Evolutionary conservation across 139 green algal species (phyloP).

Genomic region (Coccomyxa sp.): DNA sequence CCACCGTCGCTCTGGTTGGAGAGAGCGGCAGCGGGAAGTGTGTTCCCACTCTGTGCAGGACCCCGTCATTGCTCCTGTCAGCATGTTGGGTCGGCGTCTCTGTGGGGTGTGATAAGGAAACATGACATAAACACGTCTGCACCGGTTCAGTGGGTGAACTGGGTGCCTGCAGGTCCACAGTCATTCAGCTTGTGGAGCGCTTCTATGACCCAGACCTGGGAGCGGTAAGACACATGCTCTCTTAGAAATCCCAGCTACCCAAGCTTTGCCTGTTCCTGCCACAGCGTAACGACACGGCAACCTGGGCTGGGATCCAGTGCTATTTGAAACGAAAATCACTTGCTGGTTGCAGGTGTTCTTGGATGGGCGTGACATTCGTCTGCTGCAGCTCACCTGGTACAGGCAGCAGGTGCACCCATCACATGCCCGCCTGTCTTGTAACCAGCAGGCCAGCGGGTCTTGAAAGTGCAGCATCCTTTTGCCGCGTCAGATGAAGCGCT

Average conservation of each 20-base stretch:
- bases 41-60: background rate
- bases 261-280: background rate
- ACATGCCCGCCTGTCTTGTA: constrained; percentile 31
- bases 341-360: constrained; percentile 47
- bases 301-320: no score
- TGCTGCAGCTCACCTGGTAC: constrained; percentile 56
- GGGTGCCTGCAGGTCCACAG: constrained; percentile 31
- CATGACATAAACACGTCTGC: background rate
- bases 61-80: background rate
- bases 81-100: background rate
- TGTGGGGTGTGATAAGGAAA: background rate
- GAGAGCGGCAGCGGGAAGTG: constrained; percentile 77
- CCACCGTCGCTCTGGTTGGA: constrained; percentile 81
- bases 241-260: background rate
- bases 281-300: no score
- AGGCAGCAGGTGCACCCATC: constrained; percentile 48
- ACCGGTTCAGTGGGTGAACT: background rate
- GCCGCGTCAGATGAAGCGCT: background rate
- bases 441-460: background rate
- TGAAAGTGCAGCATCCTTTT: background rate
- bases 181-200: constrained; percentile 86
- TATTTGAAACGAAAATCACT: background rate
- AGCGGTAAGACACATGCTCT: background rate
- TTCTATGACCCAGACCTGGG: constrained; percentile 67
- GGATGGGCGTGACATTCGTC: constrained; percentile 64